phyloP scores from a whole-genome alignment of 306 rosid species.

The Acacia acuminata region DNA sequence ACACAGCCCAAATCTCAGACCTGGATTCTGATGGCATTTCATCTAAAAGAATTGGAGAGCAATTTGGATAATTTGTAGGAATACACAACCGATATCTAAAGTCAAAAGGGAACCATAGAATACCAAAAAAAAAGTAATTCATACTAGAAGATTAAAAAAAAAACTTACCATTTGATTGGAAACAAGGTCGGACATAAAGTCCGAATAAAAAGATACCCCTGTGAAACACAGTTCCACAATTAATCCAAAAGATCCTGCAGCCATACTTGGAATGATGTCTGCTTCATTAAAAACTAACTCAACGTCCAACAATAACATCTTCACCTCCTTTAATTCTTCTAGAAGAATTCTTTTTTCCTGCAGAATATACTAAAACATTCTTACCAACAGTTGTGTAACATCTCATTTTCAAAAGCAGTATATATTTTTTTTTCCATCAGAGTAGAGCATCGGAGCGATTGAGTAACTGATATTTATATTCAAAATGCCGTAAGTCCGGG shows the following conservation, averaged over 20 bases:
- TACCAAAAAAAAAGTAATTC: not conserved
- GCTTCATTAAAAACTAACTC: slow-evolving; percentile 37
- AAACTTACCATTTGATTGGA: slow-evolving; percentile 32
- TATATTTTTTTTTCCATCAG: too few relatives aligned
- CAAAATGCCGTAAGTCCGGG: too few relatives aligned
- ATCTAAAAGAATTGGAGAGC: slow-evolving; percentile 36
- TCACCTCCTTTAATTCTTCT: slow-evolving; percentile 44
- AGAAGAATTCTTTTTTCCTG: slow-evolving; percentile 36
- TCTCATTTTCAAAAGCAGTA: too few relatives aligned
- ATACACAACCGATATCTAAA: slow-evolving; percentile 29
- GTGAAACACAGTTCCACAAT: slow-evolving; percentile 32
- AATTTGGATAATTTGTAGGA: slow-evolving; percentile 44
- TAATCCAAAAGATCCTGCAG: slow-evolving; percentile 24
- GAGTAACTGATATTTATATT: too few relatives aligned
- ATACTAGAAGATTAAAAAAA: slow-evolving; percentile 1
- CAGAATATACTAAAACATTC: not conserved
- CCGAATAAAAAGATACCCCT: slow-evolving; percentile 24
- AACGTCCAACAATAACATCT: slow-evolving; percentile 36
- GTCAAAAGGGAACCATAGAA: slow-evolving; percentile 5
- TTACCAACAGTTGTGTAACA: not conserved
- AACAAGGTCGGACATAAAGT: not conserved
- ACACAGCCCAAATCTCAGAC: slow-evolving; percentile 16
- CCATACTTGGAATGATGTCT: slow-evolving; percentile 18
- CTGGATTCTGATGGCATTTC: slow-evolving; percentile 31
- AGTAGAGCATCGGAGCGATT: too few relatives aligned